phyloP scores from a whole-genome alignment of 805 yeast species.

The Blastobotrys robertii region DNA sequence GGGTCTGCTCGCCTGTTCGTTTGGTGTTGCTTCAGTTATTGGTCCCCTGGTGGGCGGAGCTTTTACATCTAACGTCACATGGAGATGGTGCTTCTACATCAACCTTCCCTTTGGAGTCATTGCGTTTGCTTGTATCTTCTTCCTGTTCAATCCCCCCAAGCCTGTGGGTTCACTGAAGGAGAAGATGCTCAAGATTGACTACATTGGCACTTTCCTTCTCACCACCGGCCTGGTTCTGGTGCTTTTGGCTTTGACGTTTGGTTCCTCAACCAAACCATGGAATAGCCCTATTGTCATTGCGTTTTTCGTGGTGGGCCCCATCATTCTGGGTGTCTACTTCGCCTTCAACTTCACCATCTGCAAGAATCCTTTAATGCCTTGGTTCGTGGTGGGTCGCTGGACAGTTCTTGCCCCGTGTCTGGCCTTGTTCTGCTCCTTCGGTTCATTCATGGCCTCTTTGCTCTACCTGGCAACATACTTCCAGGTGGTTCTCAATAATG shows the following conservation, averaged over 20 bases:
- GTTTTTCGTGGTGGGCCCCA: constrained; percentile 36
- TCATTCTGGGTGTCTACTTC: constrained; percentile 32
- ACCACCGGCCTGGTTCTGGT: constrained; percentile 31
- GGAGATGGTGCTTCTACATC: constrained; percentile 48
- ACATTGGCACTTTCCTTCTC: constrained; percentile 36
- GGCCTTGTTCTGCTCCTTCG: constrained; percentile 38
- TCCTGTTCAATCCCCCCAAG: constrained; percentile 24
- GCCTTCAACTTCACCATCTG: constrained; percentile 30
- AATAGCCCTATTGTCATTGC: constrained; percentile 39
- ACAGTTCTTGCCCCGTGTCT: constrained; percentile 21
- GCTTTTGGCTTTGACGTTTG: constrained; percentile 45
- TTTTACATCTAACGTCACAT: constrained; percentile 34
- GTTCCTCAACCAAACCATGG: constrained; percentile 44
- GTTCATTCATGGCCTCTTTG: constrained; percentile 35
- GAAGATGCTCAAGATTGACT: constrained; percentile 42
- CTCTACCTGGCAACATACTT: constrained; percentile 41
- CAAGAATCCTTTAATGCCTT: constrained; percentile 26
- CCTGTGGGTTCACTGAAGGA: constrained; percentile 34
- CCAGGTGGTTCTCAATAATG: constrained; percentile 35
- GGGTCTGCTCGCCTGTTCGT: constrained; percentile 42
- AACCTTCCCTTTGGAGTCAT: constrained; percentile 34
- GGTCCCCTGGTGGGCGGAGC: constrained; percentile 53
- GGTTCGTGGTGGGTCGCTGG: constrained; percentile 6
- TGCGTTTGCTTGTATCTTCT: constrained; percentile 20
- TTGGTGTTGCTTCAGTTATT: constrained; percentile 30